These are phyloP conservation scores for Barnettozyma californica DNA, from an alignment of 805 yeast species.

Conservation along the genomic window DNA sequence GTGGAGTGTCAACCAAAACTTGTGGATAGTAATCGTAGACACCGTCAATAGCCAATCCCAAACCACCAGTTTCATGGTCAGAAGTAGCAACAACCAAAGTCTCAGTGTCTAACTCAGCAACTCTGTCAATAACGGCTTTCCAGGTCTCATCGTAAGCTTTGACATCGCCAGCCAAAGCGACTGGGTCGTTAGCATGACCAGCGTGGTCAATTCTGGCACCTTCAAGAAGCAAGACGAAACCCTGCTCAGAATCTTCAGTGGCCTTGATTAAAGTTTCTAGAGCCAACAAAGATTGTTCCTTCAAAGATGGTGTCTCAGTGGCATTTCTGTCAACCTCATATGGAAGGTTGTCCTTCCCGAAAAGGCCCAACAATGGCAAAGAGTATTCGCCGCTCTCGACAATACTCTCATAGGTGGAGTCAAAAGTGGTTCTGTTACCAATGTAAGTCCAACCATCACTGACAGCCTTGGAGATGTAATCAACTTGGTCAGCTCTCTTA, in stretches of 20 bases:
- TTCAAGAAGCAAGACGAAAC: constrained; percentile 81
- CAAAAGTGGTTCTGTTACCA: constrained; percentile 53
- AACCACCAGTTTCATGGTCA: constrained; percentile 94
- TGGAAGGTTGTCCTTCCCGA: constrained; percentile 72
- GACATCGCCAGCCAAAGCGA: constrained; percentile 87
- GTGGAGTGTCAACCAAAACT: constrained; percentile 56
- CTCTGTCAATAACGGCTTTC: constrained; percentile 64
- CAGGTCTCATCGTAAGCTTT: constrained; percentile 80
- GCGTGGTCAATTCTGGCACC: constrained; percentile 95
- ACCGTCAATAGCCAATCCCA: constrained; percentile 74
- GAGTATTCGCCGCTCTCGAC: constrained; percentile 46
- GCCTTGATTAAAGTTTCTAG: constrained; percentile 62
- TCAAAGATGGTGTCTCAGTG: constrained; percentile 61
- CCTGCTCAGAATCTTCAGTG: constrained; percentile 67
- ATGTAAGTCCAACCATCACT: constrained; percentile 62
- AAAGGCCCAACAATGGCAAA: constrained; percentile 70
- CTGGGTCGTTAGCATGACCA: constrained; percentile 88
- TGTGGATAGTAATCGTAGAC: constrained; percentile 86
- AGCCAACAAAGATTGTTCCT: constrained; percentile 72
- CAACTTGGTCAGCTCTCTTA: constrained; percentile 64
- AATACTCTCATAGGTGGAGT: constrained; percentile 43
- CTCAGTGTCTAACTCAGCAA: constrained; percentile 63
- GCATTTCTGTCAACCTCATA: constrained; percentile 72
- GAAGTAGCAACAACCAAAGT: constrained; percentile 77
- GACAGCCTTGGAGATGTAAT: constrained; percentile 60